A percentile compares a stretch with the other conserved stretches of the same genome.
phyloP scores from a whole-genome alignment of 306 rosid genomes.

The Cucurbita argyrosperma region DNA sequence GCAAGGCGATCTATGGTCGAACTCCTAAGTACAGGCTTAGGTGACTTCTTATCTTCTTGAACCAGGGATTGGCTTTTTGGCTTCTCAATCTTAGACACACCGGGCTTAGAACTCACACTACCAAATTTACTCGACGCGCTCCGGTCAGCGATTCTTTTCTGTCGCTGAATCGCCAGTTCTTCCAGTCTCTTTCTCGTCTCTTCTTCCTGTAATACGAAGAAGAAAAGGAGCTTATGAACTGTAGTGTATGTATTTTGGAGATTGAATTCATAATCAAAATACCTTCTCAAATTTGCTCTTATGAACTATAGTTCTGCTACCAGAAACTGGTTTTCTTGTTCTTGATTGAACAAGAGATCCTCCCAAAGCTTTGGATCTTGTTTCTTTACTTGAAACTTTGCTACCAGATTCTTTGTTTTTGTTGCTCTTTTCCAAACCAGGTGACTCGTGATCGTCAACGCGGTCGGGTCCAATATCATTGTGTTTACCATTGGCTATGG shows the following conservation, averaged over 20 bases:
- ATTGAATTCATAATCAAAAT: slow-evolving; percentile 13
- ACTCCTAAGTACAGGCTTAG: slow-evolving; percentile 46
- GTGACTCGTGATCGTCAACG: slow-evolving; percentile 16
- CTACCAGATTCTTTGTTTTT: slow-evolving; percentile 31
- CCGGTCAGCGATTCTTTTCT: slow-evolving; percentile 93
- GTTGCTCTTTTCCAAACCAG: slow-evolving; percentile 10
- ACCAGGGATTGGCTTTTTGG: slow-evolving; percentile 25
- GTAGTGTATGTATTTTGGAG: not conserved
- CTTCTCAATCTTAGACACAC: slow-evolving; percentile 36
- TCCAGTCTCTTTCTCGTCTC: slow-evolving; percentile 66
- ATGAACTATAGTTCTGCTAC: slow-evolving; percentile 28
- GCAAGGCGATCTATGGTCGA: slow-evolving; percentile 87
- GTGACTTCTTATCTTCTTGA: slow-evolving; percentile 41
- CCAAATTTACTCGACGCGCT: slow-evolving; percentile 26
- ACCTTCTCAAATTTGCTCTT: slow-evolving; percentile 67
- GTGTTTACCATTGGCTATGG: slow-evolving; percentile 28
- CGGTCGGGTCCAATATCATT: slow-evolving; percentile 15
- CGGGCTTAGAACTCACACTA: slow-evolving; percentile 24
- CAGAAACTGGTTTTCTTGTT: slow-evolving; percentile 41
- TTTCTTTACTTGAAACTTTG: slow-evolving; percentile 42
- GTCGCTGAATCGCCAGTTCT: slow-evolving; percentile 50
- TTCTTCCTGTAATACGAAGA: slow-evolving; percentile 44
- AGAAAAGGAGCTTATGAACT: no score
- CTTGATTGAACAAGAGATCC: slow-evolving; percentile 41
- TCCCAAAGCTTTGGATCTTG: slow-evolving; percentile 39